Base-by-base conservation (phyloP, 1,284 basidiomycete genomes). In the Apiotrichum brassicae region DNA sequence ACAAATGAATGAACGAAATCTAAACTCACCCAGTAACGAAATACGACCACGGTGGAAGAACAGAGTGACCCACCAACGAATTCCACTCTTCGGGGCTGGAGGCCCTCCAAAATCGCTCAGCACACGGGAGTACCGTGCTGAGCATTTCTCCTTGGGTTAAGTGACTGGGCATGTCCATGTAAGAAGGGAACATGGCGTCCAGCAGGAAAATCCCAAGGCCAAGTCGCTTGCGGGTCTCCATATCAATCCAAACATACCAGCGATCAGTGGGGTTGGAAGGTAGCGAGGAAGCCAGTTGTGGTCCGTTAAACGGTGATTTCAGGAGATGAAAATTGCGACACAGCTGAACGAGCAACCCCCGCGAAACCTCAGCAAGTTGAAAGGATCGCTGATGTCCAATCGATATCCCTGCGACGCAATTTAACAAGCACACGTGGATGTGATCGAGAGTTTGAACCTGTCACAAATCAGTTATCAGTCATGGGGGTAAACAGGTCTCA, bases 81-180 rank as follows among this genome's bases (percentile, higher is more conserved):
- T 43, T 42, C 60, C 60, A 62, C 19, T 53, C 47, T n/a, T 55
- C 52, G 4, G 56, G 52, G 4, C 51, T 48, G 7, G 49, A 42
- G 0, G 60, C 60, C 4, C 26, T 40, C 56, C 58, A 62, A 35
- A 50, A 60, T 7, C 53, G 34, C 14, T 62, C 60, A 26, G 59
- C 56, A 33, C 58, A 60, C 2, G 60, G 60, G 28, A 62, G 43
- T 1, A 51, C 54, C 8, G 57, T 55, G 26, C 47, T 38, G 35
- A 60, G 48, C 60, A 62, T 60, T 23, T 60, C 58, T 6, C 58
- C 53, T 32, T 55, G 60, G 3, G 58, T 56, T 19, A 54, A 49
- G 24, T 62, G 56, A 4, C 58, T 51, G 9, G 60, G 49, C n/a
- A 37, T 35, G 46, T 51, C 53, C 28, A 55, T 25, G 37, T 48